Conservation (phyloP, 2,329 filamentous ascomycete species). For the Meredithiella fracta region DNA sequence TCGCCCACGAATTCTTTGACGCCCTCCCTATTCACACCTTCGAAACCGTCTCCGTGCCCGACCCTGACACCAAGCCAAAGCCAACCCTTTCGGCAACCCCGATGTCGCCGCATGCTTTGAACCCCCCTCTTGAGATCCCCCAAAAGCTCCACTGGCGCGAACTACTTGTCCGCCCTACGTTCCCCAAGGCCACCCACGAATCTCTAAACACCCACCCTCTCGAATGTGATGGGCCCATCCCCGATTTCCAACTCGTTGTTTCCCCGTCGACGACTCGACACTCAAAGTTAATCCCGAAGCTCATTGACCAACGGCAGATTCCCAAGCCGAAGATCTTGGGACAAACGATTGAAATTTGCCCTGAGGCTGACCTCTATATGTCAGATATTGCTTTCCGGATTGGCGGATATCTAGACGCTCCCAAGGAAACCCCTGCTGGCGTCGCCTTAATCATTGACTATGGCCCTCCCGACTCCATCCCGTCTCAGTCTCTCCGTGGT, state of each 20-base stretch:
- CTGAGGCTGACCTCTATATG: slow-evolving; percentile 66
- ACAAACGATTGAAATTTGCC: slow-evolving; percentile 75
- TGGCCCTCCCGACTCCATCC: slow-evolving; percentile 57
- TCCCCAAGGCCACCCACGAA: slow-evolving; percentile 35
- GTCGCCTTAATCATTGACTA: slow-evolving; percentile 95
- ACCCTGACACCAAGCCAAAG: slow-evolving; percentile 23
- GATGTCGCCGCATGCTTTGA: slow-evolving; percentile 21
- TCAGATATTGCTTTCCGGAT: slow-evolving; percentile 72
- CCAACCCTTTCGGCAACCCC: not conserved
- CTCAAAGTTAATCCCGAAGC: slow-evolving; percentile 68
- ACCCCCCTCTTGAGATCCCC: slow-evolving; percentile 25
- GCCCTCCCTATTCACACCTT: slow-evolving; percentile 93
- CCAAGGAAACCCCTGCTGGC: slow-evolving; percentile 51
- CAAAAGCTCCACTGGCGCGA: slow-evolving; percentile 53
- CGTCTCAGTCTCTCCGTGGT: slow-evolving; percentile 76
- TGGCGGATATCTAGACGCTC: slow-evolving; percentile 43
- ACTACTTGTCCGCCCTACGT: slow-evolving; percentile 56
- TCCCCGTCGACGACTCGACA: slow-evolving; percentile 63
- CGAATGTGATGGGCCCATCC: slow-evolving; percentile 35
- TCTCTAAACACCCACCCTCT: slow-evolving; percentile 38
- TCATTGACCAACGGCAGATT: slow-evolving; percentile 60
- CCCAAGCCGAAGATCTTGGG: slow-evolving; percentile 44
- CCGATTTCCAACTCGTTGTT: slow-evolving; percentile 78
- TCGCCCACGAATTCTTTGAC: slow-evolving; percentile 97
- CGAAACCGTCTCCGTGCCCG: slow-evolving; percentile 45